phyloP scores from a whole-genome alignment of 345 rosid genomes.

The Ceriops zippeliana region DNA sequence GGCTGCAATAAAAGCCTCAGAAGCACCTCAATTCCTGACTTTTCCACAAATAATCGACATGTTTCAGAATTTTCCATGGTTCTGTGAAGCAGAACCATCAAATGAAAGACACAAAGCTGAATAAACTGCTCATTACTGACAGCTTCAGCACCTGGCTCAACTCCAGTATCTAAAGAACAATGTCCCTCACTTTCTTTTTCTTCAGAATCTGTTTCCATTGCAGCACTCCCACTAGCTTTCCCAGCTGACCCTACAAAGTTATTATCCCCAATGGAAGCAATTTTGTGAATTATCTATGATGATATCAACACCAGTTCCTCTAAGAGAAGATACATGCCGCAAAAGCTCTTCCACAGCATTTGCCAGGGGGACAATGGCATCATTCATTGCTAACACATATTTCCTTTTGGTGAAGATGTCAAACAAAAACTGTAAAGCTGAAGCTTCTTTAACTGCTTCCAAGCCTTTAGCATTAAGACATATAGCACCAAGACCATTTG shows the following conservation, averaged over 20 bases:
- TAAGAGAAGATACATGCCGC: slow-evolving; percentile 83
- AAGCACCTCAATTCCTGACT: slow-evolving; percentile 86
- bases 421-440: slow-evolving; percentile 72
- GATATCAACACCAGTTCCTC: slow-evolving; percentile 83
- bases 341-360: slow-evolving; percentile 95
- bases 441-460: slow-evolving; percentile 85
- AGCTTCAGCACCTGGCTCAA: slow-evolving; percentile 41
- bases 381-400: slow-evolving; percentile 85
- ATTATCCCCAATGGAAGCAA: slow-evolving; percentile 60
- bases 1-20: slow-evolving; percentile 80
- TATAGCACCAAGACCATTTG: slow-evolving; percentile 91
- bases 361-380: slow-evolving; percentile 89
- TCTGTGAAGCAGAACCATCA: slow-evolving; percentile 91
- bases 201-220: slow-evolving; percentile 90
- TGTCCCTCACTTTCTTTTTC: slow-evolving; percentile 49
- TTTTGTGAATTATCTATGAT: slow-evolving; percentile 78
- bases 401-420: slow-evolving; percentile 84
- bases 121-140: slow-evolving; percentile 78
- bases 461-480: slow-evolving; percentile 90
- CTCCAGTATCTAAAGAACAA: slow-evolving; percentile 42
- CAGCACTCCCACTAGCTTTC: slow-evolving; percentile 49
- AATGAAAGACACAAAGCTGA: slow-evolving; percentile 81
- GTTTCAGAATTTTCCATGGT: slow-evolving; percentile 93
- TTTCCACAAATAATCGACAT: slow-evolving; percentile 88
- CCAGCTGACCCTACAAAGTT: slow-evolving; percentile 44